These are phyloP conservation scores for Postia placenta DNA, from an alignment of 768 basidiomycete species.

Conservation along the genomic window DNA sequence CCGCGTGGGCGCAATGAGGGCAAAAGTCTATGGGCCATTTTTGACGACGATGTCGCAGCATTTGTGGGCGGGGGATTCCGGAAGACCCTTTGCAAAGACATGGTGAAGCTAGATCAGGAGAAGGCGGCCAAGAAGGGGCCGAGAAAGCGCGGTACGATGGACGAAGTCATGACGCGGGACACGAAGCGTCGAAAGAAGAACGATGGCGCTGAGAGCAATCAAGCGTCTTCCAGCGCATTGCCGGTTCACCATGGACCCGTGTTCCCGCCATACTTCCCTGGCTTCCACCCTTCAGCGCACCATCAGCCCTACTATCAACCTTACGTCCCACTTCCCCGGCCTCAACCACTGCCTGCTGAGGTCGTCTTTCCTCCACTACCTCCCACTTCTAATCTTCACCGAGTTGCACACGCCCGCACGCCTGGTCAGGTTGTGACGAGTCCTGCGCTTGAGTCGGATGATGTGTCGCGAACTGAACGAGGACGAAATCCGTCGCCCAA, in stretches of 20 bases:
- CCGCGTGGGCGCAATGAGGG: conserved; percentile 72
- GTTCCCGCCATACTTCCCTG: conserved; percentile 24
- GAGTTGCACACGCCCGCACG: conserved; percentile 6
- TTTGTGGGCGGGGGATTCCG: conserved; percentile 81
- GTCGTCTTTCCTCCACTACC: conserved; percentile 74
- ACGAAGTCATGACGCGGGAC: conserved; percentile 15
- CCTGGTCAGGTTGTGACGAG: conserved; percentile 11
- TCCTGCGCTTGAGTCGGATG: conserved; percentile 17
- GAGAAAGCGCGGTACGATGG: conserved; percentile 32
- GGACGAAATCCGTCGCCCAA: conserved; percentile 7
- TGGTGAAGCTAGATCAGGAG: conserved; percentile 29
- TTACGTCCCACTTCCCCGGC: conserved; percentile 41
- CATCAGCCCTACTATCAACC: conserved; percentile 73
- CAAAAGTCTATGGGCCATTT: conserved; percentile 84
- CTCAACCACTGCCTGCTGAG: conserved; percentile 49
- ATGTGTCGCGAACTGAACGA: background rate
- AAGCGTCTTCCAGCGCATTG: conserved; percentile 9
- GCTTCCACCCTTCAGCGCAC: conserved; percentile 38
- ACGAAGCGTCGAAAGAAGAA: conserved; percentile 27
- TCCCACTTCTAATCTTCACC: conserved; percentile 37
- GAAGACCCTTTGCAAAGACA: conserved; percentile 45
- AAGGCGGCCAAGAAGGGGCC: conserved; percentile 23
- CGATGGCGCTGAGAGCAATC: conserved; percentile 10
- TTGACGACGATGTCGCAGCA: conserved; percentile 74
- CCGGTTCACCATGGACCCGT: conserved; percentile 18